Base-by-base conservation (phyloP, 2,329 filamentous ascomycete species). In the Lachnellula occidentalis region DNA sequence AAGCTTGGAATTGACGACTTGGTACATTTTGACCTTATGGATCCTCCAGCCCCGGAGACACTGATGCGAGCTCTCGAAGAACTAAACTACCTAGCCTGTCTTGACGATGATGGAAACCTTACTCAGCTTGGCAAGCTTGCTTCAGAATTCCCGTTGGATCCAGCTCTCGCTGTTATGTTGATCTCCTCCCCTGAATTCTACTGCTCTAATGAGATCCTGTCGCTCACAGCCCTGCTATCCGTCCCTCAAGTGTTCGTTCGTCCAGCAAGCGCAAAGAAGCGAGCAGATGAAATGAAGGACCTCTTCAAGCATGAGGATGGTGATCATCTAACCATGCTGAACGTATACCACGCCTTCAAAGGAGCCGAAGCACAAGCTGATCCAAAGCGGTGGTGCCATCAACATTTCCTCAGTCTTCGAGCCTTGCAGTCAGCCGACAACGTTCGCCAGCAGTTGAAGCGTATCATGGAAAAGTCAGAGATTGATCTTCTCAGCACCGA, bases 1-100 rank as follows among this genome's bases (percentile, higher is more conserved):
- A 97, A 99, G 75, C 85, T 99, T 39, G 94, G 94, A 45, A 85
- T 99, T 27, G 85, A 95, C 63, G 94, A 99, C 72, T 78, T 99
- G 48, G 94, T 99, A 11, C 94, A 99, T 73, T 99, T 99, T 68
- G 95, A 99, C 70, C 80, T 99, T 47, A 97, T 99, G 92, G 94
- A 99, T 66, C 94, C 94, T 22, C 94, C 94, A 0, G 92, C 95
- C 1, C 95, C 94, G 0, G 95, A 99, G 75, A 99, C 95, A 9
- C 86, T 99, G 72, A 99, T 99, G 92, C 85, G 95, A 63, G 94
- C 94, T 3, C 77, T 99, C 21, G 94, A 99, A 72, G 94, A 99
- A 74, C 83, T 99, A 54, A 99, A 99, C 73, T 99, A 96, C 70
- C 81, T 99, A 15, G 91, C 92, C 14, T 97, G 94, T 71, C 81